Base-by-base conservation (phyloP, 768 basidiomycete species). In the Candolleomyces efflorescens region DNA sequence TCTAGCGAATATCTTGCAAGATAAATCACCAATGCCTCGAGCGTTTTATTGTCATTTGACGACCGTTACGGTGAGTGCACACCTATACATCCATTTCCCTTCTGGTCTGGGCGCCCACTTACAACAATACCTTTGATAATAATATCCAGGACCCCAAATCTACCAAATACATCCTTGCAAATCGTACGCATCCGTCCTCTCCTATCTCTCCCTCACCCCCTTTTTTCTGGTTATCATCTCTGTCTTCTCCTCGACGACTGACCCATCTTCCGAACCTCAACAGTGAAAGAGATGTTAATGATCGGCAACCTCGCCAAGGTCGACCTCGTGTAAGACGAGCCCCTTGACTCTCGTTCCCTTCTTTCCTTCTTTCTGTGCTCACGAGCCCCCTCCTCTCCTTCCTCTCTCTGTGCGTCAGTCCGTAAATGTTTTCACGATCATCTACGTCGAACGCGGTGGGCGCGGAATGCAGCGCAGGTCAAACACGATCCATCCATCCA, bases 21-120 rank as follows among this genome's bases (percentile, higher is more conserved):
- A 80, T 56, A 69, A 75, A 44, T 81, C 79, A 2, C 70, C 72
- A 1, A 56, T 69, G 11, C 68, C 73, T 15, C 76, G 86, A 48
- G 72, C 78, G 2, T 86, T 85, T 64, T 87, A 85, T 62, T 82
- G 79, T 62, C 87, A 88, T 70, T 76, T 86, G 56, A 89, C 87
- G 9, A 78, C 82, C 1, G 86, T 85, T 5, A 88, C 83, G 58
- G 87, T 87, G 55, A 60, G 81, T 69, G 24, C 18, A 17, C 24
- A 44, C 60, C 56, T 20, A 4, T 55, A 20, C 27, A 45, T 51
- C n/a, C 20, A 6, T 53, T 12, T 39, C 23, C 15, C 47, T 32
- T 18, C 24, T 38, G 12, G 24, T 64, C 64, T 50, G 59, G 15
- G 22, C 15, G 11, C 44, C 44, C n/a, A n/a, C n/a, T n/a, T n/a